Evolutionary conservation across 2,329 filamentous ascomycete genomes (phyloP), one percentile per base, ranked within the genome.

Genomic region (Monilinia polystroma): DNA sequence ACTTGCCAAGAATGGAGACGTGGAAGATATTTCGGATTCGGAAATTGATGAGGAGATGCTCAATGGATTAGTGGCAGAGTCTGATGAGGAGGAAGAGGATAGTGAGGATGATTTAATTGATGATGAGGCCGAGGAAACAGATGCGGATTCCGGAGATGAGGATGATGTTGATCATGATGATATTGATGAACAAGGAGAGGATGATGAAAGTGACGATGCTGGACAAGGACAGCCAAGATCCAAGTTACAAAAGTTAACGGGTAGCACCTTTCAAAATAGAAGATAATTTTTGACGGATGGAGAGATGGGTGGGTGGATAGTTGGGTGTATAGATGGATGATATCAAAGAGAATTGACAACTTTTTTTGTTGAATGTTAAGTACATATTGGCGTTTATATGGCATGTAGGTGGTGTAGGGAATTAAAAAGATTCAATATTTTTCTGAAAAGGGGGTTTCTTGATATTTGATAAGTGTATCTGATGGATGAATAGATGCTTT

Each of bases 101-200:
- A 79, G 55, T 0, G 76, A 78, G 57, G 78, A 81, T 26, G 79
- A 76, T 23, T 68, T 84, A 52, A 72, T 85, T 58, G 83, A 85
- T 67, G 81, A 83, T 51, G 81, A 82, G 72, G 82, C 81, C 4
- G 81, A 82, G 70, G 82, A 83, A 72, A 76, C 76, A 8, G 75
- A 77, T 68, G 74, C 68, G 2, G 76, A 77, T 53, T 67, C 70
- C 3, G 73, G 70, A 6, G 75, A 77, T 56, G 82, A 83, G 60
- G 81, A 83, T 49, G 77, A 80, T 20, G 78, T 80, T 8, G 79
- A 79, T 69, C 80, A 81, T 53, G 80, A 80, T 54, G 78, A 80
- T 49, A 71, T 79, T 43, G 80, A 81, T 64, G 80, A 79, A 4
- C 77, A 75, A 23, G 79, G 76, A 35, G 79, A 78, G 23, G 75